A percentile compares a stretch with the other conserved stretches of the same genome.
phyloP scores from a whole-genome alignment of 768 basidiomycete genomes.

The Kwoniella botswanensis region DNA sequence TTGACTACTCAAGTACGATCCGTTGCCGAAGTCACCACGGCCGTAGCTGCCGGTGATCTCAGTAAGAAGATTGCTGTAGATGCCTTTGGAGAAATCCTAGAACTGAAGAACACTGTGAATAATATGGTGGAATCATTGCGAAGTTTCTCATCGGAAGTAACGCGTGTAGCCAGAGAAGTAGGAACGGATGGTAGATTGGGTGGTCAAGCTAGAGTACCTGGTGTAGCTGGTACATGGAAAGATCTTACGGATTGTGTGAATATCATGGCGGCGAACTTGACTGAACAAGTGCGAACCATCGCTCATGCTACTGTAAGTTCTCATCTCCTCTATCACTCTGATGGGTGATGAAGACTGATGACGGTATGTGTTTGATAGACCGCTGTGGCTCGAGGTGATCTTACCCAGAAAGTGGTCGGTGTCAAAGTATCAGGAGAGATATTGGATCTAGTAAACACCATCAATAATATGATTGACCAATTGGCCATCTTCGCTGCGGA shows the following conservation, averaged over 20 bases:
- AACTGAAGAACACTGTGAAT: slow-evolving; percentile 72
- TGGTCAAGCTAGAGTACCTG: slow-evolving; percentile 55
- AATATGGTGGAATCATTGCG: slow-evolving; percentile 92
- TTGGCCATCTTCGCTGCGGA: slow-evolving; percentile 72
- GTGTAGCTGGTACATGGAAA: slow-evolving; percentile 57
- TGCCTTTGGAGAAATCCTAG: slow-evolving; percentile 76
- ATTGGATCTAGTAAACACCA: slow-evolving; percentile 92
- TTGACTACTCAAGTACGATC: slow-evolving; percentile 60
- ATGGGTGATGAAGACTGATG: no score
- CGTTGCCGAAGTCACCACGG: slow-evolving; percentile 54
- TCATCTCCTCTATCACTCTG: neutral
- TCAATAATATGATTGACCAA: slow-evolving; percentile 69
- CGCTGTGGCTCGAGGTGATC: slow-evolving; percentile 89
- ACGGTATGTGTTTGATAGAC: slow-evolving; percentile 61
- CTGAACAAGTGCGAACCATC: slow-evolving; percentile 72
- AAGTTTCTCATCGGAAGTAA: slow-evolving; percentile 78
- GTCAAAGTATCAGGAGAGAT: slow-evolving; percentile 95
- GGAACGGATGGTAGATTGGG: slow-evolving; percentile 71
- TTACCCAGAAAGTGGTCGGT: slow-evolving; percentile 90
- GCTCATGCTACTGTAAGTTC: slow-evolving; percentile 81
- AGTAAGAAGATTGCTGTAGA: slow-evolving; percentile 92
- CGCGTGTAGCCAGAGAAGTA: slow-evolving; percentile 77
- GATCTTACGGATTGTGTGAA: slow-evolving; percentile 65
- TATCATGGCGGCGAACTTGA: slow-evolving; percentile 92
- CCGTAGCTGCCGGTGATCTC: slow-evolving; percentile 79